Evolutionary conservation across 805 yeast genomes (phyloP), one percentile per base, ranked within the genome.

Genomic region (Wickerhamomyces ciferrii): DNA sequence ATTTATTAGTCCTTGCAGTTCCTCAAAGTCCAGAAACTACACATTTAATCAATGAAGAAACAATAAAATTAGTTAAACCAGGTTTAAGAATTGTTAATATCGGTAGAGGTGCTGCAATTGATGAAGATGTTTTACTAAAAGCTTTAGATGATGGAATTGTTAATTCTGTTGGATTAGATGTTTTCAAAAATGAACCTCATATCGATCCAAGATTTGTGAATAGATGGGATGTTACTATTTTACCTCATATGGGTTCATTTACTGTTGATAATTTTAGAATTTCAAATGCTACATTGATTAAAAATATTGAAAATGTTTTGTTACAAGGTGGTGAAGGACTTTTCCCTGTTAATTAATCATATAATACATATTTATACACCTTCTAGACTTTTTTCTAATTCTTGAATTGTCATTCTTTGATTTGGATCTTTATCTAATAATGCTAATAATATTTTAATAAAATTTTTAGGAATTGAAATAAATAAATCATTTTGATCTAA

Each of bases 211-310:
- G 71, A 31, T 70, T 83, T 37, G 52, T 75, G 34, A 65, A 68
- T 7, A 71, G 91, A 57, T 70, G 77, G 53, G 89, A 85, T 59
- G 86, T 85, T 15, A 64, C 81, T 0, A 62, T 83, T 36, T 72
- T 86, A 17, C 92, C 92, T 4, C 92, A 86, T 61, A 61, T 84
- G 41, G 94, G 87, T 1, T 82, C 87, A 20, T 73, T 83, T 7
- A 82, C 87, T 0, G 61, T 66, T 15, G 82, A 80, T 49, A 78
- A 78, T 52, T 75, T 74, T 49, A 69, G 74, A 48, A 60, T 59
- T 36, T 76, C 83, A 41, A 79, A 84, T 1, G 55, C 64, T 2
- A 63, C 65, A 34, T 79, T 86, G 27, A 60, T 85, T 59, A 59
- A 70, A 45, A 84, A 84, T 57, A 75, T 84, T 17, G 71, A 72